A percentile compares a stretch with the other conserved stretches of the same genome.
Evolutionary conservation across 2,329 filamentous ascomycete genomes (phyloP).

Genomic region (Neoscytalidium dimidiatum): DNA sequence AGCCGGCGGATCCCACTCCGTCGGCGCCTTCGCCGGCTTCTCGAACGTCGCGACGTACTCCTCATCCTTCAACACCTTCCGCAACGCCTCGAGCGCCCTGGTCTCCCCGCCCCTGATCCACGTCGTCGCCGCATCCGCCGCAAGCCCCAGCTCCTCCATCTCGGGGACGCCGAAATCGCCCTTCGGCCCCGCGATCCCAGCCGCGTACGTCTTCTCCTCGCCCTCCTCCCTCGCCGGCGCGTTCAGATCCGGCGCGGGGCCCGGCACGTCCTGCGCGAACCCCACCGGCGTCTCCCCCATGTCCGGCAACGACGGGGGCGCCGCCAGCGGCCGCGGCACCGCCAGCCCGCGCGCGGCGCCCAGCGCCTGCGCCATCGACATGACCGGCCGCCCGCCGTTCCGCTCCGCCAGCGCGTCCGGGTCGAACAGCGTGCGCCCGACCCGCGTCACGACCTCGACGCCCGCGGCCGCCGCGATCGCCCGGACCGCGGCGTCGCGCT

Average conservation of each 20-base stretch:
- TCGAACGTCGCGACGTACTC: constrained; percentile 73
- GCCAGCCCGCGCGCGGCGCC: constrained; percentile 52
- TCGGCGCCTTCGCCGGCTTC: constrained; percentile 75
- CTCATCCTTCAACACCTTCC: constrained; percentile 61
- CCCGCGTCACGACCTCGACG: constrained; percentile 65
- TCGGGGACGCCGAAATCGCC: constrained; percentile 71
- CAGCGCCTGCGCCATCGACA: constrained; percentile 70
- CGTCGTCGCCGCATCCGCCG: constrained; percentile 52
- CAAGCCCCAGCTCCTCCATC: constrained; percentile 66
- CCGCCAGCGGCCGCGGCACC: constrained; percentile 62
- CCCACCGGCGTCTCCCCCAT: constrained; percentile 63
- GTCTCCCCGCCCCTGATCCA: constrained; percentile 72
- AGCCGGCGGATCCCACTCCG: constrained; percentile 70
- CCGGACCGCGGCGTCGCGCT: constrained; percentile 62
- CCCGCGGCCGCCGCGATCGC: constrained; percentile 64
- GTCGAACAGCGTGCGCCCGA: constrained; percentile 73
- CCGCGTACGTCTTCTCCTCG: constrained; percentile 55
- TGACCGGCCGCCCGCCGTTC: constrained; percentile 68
- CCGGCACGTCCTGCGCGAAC: constrained; percentile 59
- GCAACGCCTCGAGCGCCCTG: constrained; percentile 60
- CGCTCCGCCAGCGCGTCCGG: constrained; percentile 49
- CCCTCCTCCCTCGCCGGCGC: constrained; percentile 52
- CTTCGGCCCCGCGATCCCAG: constrained; percentile 64
- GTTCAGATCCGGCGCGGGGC: constrained; percentile 62
- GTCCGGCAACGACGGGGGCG: constrained; percentile 62